Evolutionary conservation across 2,329 filamentous ascomycete genomes (phyloP), one percentile per base, ranked within the genome.

Genomic region (Colletotrichum eremochloae): DNA sequence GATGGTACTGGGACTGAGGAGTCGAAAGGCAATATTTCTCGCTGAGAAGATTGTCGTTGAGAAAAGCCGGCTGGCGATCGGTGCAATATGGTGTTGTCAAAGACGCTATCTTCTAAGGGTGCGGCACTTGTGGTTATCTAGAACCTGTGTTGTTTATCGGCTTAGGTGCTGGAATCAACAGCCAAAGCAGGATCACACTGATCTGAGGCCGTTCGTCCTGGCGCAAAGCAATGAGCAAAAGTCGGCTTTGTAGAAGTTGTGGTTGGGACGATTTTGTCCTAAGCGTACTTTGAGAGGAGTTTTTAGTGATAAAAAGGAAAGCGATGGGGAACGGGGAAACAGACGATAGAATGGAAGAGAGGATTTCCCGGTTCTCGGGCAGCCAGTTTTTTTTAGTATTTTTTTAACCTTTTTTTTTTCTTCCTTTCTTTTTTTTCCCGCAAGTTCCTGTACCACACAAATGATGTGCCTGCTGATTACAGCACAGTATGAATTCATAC

Each of bases 291-390:
- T 24, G 24, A 24, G 44, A 44, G 33, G 5, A 8, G 53, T 57
- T 68, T 58, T 33, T 36, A 36, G 50, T 56, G 52, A 38, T 56
- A 29, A 14, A 14, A 56, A 42, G 24, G 20, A 46, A 55, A 55
- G 44, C 38, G 20, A 56, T 29, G 31, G n/a, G 46, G 62, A 50
- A 46, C 38, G 52, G 50, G 46, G 20, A 24, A 57, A 50, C 53
- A 63, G 46, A 48, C 42, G 38, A 55, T 42, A 38, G 46, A 63
- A 44, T 62, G 57, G 57, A 68, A 56, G 53, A 68, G 64, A 71
- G 58, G 57, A 68, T 68, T 71, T 71, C 68, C 65, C 60, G 65
- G 69, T 55, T 72, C 48, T 24, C 24, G 24, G 24, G 24, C 24
- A 24, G 24, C 24, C 24, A 24, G 24, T 24, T 24, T 24, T 24